Evolutionary conservation across 306 rosid genomes (phyloP), one percentile per base, ranked within the genome.

Genomic region (Citrullus mucosospermus): DNA sequence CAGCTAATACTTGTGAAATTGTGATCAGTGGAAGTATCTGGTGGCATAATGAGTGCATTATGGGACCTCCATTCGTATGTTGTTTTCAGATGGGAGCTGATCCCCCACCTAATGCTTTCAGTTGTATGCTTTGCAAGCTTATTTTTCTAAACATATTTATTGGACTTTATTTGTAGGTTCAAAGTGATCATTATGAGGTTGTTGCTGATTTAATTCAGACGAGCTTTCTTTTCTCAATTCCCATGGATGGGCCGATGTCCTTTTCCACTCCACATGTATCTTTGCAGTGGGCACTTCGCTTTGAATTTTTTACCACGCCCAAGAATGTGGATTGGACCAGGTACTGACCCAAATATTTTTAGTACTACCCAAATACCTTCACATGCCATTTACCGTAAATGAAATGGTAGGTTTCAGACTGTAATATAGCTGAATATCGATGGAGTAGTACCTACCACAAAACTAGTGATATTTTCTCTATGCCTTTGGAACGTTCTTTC

Each of bases 231-330:
- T 96, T 96, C 77, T 96, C 99, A 44, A 84, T 96, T 80, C 99
- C 99, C 43, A 90, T 87, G 96, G 98, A 96, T 85, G 99, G 99
- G 55, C 99, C 99, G 22, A 96, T 96, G 99, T 91, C 97, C 38
- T 92, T 96, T 89, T 86, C 97, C 81, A 96, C 99, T 87, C 93
- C 96, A 58, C 96, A 85, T 67, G 97, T 96, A 79, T 88, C 97
- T 77, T 94, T 96, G 72, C 92, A 87, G 81, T 96, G 99, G 99
- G 92, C 87, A 69, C 99, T 96, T 81, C 96, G 99, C 50, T 96
- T 96, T 83, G 99, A 96, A 81, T 92, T 96, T 86, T 89, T 85
- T 80, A 93, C 96, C 81, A 92, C 97, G 69, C 99, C 96, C 9
- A 96, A 89, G 89, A 87, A 85, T 85, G 82, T 91, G 59, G 92